phyloP scores from a whole-genome alignment of 2,329 filamentous ascomycete genomes.

The Neonectria ditissima region DNA sequence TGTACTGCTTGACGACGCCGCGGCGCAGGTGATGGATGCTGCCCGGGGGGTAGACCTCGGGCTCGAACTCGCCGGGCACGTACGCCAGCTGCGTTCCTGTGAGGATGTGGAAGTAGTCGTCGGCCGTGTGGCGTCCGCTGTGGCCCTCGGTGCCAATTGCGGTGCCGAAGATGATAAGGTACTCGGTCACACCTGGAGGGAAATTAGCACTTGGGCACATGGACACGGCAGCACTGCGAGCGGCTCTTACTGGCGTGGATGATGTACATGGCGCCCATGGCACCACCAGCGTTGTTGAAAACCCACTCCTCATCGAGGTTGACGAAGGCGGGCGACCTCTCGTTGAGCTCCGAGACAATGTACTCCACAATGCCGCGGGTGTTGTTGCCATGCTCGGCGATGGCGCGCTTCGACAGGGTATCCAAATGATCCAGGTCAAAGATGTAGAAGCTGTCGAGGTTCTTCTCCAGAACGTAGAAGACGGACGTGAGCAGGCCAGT shows the following conservation, averaged over 20 bases:
- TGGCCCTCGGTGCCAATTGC: constrained; percentile 89
- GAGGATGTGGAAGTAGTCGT: constrained; percentile 96
- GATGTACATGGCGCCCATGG: constrained; percentile 93
- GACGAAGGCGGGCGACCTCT: constrained; percentile 65
- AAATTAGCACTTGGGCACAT: constrained; percentile 13
- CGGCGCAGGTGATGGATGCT: constrained; percentile 78
- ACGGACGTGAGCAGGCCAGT: constrained; percentile 66
- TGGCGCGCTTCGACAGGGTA: constrained; percentile 73
- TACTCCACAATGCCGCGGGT: constrained; percentile 75
- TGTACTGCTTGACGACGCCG: constrained; percentile 84
- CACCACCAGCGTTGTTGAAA: constrained; percentile 91
- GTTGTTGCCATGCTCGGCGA: constrained; percentile 79
- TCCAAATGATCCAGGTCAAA: constrained; percentile 78
- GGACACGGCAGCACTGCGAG: background rate
- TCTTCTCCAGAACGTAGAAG: constrained; percentile 68
- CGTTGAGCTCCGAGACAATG: constrained; percentile 76
- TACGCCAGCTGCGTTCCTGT: constrained; percentile 82
- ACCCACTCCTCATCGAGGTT: constrained; percentile 85
- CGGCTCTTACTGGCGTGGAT: constrained; percentile 79
- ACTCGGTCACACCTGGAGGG: constrained; percentile 78
- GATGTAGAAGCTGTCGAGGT: constrained; percentile 77
- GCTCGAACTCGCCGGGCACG: constrained; percentile 73
- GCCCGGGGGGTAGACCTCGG: constrained; percentile 77
- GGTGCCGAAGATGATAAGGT: constrained; percentile 89
- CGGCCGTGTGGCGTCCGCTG: constrained; percentile 87